Base-by-base conservation (phyloP, 495 filamentous ascomycete genomes). In the Filosporella fistucella region DNA sequence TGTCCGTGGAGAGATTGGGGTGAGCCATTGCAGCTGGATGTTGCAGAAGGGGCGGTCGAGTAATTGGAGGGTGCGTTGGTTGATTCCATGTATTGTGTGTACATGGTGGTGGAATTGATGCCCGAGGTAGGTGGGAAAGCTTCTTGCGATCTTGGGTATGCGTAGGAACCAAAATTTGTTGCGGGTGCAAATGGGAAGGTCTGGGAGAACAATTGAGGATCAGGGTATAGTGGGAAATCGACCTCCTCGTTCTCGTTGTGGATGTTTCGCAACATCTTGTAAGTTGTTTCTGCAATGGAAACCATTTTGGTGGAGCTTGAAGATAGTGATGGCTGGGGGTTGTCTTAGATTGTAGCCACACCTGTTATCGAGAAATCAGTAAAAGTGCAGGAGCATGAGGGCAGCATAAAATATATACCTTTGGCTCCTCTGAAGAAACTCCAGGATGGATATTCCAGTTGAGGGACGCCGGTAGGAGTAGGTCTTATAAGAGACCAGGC, bases 11-110 rank as follows among this genome's bases (percentile, higher is more conserved):
- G 77, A 0, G 84, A 84, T 49, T 83, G 85, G 16, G 90, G 90
- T 8, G 90, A 96, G 25, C 84, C 87, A 56, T 88, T 84, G 25
- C 82, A 76, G 4, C 90, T 95, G 1, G 90, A 93, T 13, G 86
- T 75, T 11, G 84, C 82, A 12, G 87, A 91, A 12, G 82, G 77
- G 21, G 85, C 82, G 45, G 84, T 87, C 13, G 86, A 89, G 38
- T 90, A 62, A 73, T 75, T 68, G 56, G 75, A 72, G 66, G 68
- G 55, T 56, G 75, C 60, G 24, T 77, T 73, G 16, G 62, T 54
- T 14, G 57, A 57, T 17, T 57, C 48, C 2, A 60, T 13, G 23
- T 60, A 56, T 16, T 55, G 52, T 11, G 53, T n/a, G 30, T 60
- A 61, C 38, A 57, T 49, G 5, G 52, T 25, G 4, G 18, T 45